phyloP scores from a whole-genome alignment of 108 stramenopile genomes.

The Pseudonitzschia multiseries region DNA sequence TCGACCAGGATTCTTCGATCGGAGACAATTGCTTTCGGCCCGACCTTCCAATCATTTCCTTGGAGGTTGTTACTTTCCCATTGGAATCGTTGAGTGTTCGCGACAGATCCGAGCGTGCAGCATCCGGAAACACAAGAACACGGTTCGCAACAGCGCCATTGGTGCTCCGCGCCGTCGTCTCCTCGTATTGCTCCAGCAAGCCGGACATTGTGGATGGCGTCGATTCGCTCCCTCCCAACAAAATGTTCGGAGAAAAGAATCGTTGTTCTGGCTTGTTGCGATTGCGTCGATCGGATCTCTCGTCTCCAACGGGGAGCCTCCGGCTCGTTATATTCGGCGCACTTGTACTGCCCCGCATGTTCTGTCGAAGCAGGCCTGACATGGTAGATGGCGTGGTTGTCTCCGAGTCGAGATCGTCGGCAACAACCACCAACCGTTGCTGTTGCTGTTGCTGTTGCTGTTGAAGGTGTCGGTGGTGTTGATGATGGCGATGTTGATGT shows the following conservation, averaged over 20 bases:
- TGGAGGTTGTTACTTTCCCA: neutral
- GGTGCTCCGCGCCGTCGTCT: neutral
- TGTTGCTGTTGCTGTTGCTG: no score
- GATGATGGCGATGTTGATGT: no score
- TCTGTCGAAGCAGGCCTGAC: no score
- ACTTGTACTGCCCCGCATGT: no score
- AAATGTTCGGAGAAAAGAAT: neutral
- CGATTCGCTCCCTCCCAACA: neutral
- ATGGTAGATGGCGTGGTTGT: no score
- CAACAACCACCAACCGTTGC: no score
- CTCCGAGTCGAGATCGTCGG: no score
- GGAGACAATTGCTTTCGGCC: neutral
- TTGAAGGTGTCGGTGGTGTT: no score
- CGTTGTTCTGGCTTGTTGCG: neutral
- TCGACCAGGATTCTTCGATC: neutral
- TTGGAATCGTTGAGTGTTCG: neutral
- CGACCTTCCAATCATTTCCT: neutral
- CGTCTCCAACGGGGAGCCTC: no score
- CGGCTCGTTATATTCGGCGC: no score
- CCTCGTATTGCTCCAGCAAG: slow-evolving; percentile 3
- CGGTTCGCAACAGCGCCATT: neutral
- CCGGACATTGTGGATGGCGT: slow-evolving; percentile 18
- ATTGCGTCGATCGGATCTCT: neutral
- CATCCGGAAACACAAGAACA: no score
- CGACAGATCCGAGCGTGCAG: neutral